phyloP scores from a whole-genome alignment of 2,329 filamentous ascomycete genomes.

The Pyricularia sp. region DNA sequence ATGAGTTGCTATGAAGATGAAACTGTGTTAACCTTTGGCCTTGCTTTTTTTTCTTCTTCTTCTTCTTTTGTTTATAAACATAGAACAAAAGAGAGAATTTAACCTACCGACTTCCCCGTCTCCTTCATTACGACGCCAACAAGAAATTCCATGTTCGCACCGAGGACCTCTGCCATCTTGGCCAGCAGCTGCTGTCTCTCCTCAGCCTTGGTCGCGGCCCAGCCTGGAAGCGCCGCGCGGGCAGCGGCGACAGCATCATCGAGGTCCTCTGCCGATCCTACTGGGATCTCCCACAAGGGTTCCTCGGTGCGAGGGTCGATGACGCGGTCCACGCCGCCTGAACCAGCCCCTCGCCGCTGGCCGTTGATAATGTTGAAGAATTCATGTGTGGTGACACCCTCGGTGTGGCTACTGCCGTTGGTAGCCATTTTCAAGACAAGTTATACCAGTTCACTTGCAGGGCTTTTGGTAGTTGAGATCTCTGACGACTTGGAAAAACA shows the following conservation, averaged over 20 bases:
- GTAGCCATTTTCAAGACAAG: background rate
- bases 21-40: background rate
- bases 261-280: conserved; percentile 26
- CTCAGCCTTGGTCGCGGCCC: conserved; percentile 28
- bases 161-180: conserved; percentile 26
- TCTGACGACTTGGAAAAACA: background rate
- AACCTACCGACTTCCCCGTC: conserved; percentile 33
- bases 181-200: conserved; percentile 27
- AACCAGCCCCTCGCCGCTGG: conserved; percentile 20
- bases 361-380: conserved; percentile 34
- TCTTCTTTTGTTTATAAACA: background rate
- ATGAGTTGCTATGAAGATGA: conserved; percentile 11
- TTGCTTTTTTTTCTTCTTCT: background rate
- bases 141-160: conserved; percentile 27
- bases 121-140: conserved; percentile 30
- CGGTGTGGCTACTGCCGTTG: background rate
- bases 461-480: background rate
- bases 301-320: conserved; percentile 32
- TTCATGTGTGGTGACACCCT: background rate
- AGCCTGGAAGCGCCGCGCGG: conserved; percentile 30
- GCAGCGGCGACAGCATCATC: conserved; percentile 32
- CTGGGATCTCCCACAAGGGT: conserved; percentile 29
- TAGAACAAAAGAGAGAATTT: background rate
- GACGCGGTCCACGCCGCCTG: conserved; percentile 17
- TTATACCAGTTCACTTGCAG: background rate